These are phyloP conservation scores for Osmanthus fragrans DNA, from an alignment of 257 asterid species.

Conservation along the genomic window DNA sequence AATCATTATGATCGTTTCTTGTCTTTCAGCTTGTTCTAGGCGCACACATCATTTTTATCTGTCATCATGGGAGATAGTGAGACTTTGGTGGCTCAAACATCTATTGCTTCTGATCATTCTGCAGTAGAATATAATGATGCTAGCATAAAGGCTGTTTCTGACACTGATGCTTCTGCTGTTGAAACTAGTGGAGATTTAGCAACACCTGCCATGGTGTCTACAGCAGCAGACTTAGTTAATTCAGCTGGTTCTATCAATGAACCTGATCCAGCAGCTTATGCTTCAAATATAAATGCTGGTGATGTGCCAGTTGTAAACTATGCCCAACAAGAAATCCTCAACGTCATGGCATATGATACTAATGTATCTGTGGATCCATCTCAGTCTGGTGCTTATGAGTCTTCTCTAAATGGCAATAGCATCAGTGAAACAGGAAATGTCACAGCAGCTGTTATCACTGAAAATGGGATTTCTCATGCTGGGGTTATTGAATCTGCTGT, in stretches of 20 bases:
- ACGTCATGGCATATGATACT: slow-evolving; percentile 28
- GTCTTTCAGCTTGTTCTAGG: slow-evolving; percentile 16
- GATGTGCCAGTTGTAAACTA: slow-evolving; percentile 20
- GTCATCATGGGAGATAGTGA: slow-evolving; percentile 34
- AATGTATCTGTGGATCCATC: slow-evolving; percentile 40
- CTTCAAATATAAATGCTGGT: slow-evolving; percentile 34
- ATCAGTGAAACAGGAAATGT: slow-evolving; percentile 42
- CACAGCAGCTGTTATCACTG: slow-evolving; percentile 35
- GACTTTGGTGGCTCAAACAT: slow-evolving; percentile 31
- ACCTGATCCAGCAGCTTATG: slow-evolving; percentile 31
- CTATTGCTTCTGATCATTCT: slow-evolving; percentile 19
- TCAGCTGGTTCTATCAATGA: slow-evolving; percentile 20
- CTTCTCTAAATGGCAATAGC: slow-evolving; percentile 51
- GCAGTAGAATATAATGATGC: slow-evolving; percentile 26
- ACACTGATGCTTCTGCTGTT: slow-evolving; percentile 30
- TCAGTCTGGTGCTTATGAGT: slow-evolving; percentile 45
- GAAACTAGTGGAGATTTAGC: slow-evolving; percentile 27
- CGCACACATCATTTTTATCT: slow-evolving; percentile 12
- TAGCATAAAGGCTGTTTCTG: slow-evolving; percentile 30
- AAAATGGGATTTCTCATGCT: slow-evolving; percentile 60
- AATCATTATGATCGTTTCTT: neutral
- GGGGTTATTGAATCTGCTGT: slow-evolving; percentile 57
- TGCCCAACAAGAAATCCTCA: slow-evolving; percentile 41
- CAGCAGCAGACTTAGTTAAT: slow-evolving; percentile 19
- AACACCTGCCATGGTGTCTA: slow-evolving; percentile 16